Conservation (phyloP, 1,139 yeast genomes). For the Martiniozyma asiatica region DNA sequence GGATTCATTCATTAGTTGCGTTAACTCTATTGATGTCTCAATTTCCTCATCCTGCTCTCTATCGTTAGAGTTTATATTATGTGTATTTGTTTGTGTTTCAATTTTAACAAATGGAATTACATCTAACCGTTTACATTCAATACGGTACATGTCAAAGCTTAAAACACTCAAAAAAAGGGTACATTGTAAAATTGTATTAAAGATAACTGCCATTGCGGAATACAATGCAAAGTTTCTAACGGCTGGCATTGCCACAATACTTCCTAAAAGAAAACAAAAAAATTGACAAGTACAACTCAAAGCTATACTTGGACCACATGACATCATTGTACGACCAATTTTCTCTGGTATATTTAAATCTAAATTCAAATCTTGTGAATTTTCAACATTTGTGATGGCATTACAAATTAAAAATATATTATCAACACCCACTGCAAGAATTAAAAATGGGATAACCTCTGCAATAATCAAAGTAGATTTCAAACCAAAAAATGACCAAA, state of each 20-base stretch:
- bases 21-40: background rate
- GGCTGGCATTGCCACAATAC: slow-evolving; percentile 87
- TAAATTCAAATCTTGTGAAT: slow-evolving; percentile 27
- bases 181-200: slow-evolving; percentile 69
- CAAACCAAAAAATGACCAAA: slow-evolving; percentile 62
- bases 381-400: slow-evolving; percentile 49
- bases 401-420: slow-evolving; percentile 80
- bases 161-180: slow-evolving; percentile 71
- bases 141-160: slow-evolving; percentile 52
- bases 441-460: slow-evolving; percentile 91
- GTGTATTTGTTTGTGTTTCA: slow-evolving; percentile 16
- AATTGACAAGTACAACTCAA: slow-evolving; percentile 69
- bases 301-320: slow-evolving; percentile 80
- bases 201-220: slow-evolving; percentile 74
- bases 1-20: slow-evolving; percentile 4
- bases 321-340: slow-evolving; percentile 50
- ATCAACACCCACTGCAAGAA: slow-evolving; percentile 90
- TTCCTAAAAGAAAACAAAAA: slow-evolving; percentile 66
- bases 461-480: slow-evolving; percentile 88
- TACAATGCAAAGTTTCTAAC: slow-evolving; percentile 85
- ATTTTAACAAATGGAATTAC: slow-evolving; percentile 46
- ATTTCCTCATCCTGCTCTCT: slow-evolving; percentile 7
- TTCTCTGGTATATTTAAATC: slow-evolving; percentile 35
- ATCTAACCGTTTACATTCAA: slow-evolving; percentile 50
- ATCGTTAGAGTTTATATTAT: background rate